Base-by-base conservation (phyloP, 1,139 yeast species). In the Blastobotrys capitulatus region DNA sequence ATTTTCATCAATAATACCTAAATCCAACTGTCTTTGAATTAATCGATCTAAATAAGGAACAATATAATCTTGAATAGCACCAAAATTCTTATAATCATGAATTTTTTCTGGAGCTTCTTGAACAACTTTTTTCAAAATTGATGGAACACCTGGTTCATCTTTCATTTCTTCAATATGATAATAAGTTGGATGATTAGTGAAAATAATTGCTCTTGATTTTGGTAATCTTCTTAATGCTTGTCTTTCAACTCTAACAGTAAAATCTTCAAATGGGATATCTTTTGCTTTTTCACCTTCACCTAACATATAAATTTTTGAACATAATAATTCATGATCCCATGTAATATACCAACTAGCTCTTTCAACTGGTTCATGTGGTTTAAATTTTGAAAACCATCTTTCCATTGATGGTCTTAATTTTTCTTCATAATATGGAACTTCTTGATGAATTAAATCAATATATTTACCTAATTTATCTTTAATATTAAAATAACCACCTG, bases 341-440 rank as follows among this genome's bases (percentile, higher is more conserved):
- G 86, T 76, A 47, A 85, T 76, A 57, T 82, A 81, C 84, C 88
- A 85, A 38, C 86, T 79, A 20, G 89, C 88, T 56, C 92, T 73
- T 64, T 82, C 87, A 10, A 84, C 90, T 2, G 83, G 79, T 41
- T 75, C 79, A 29, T 72, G 70, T 1, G 81, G 77, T 53, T 77
- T 75, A 74, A 84, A 73, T 58, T 78, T 75, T 27, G 73, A 75
- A 64, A 84, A 82, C 82, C 86, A 84, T 58, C 80, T 76, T 62
- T 84, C 88, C 94, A 85, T 85, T 8, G 86, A 82, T 36, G 74
- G 75, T 63, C 79, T 75, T 58, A 85, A 70, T 60, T 83, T 83
- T 50, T 79, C 79, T 56, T 79, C 73, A 59, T 83, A 85, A 61
- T 82, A 82, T 1, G 94, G 92, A 37, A 85, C 92, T 10, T 78